Percentiles rank a stretch among this genome's conserved stretches.
These are phyloP conservation scores for Tetrastigma voinierianum DNA, from an alignment of 164 flowering plant species.

Conservation along the genomic window DNA sequence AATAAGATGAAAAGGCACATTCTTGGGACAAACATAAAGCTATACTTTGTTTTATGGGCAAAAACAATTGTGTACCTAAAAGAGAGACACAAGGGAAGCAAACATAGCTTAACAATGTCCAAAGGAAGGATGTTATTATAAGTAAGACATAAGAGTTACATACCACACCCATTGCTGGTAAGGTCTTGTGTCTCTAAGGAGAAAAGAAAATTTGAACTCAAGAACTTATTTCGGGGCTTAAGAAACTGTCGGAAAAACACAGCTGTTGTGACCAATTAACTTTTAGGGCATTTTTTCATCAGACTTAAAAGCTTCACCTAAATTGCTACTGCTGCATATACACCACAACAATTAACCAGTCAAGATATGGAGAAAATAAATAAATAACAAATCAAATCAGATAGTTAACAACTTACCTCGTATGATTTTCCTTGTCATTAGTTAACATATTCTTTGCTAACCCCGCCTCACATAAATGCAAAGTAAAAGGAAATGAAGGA, in stretches of 20 bases:
- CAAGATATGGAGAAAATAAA: neutral
- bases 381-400: neutral
- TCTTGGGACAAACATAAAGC: too few species aligned
- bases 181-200: constrained; percentile 64
- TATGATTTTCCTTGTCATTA: constrained; percentile 15
- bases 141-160: too few species aligned
- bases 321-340: constrained; percentile 28
- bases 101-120: too few species aligned
- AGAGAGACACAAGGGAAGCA: too few species aligned
- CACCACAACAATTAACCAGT: constrained; percentile 1
- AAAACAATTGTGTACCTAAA: too few species aligned
- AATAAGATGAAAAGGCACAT: too few species aligned
- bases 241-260: constrained; percentile 51
- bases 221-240: constrained; percentile 41
- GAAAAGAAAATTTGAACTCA: constrained; percentile 69
- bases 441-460: constrained; percentile 14
- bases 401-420: constrained; percentile 9
- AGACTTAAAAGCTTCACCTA: constrained; percentile 18
- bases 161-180: constrained; percentile 8
- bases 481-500: too few species aligned
- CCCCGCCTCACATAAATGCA: neutral
- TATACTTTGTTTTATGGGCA: too few species aligned
- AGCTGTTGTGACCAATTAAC: constrained; percentile 70
- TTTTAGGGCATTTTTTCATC: constrained; percentile 37
- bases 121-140: too few species aligned